Base-by-base conservation (phyloP, 176 grass and related monocot genomes). In the Avena atlantica region DNA sequence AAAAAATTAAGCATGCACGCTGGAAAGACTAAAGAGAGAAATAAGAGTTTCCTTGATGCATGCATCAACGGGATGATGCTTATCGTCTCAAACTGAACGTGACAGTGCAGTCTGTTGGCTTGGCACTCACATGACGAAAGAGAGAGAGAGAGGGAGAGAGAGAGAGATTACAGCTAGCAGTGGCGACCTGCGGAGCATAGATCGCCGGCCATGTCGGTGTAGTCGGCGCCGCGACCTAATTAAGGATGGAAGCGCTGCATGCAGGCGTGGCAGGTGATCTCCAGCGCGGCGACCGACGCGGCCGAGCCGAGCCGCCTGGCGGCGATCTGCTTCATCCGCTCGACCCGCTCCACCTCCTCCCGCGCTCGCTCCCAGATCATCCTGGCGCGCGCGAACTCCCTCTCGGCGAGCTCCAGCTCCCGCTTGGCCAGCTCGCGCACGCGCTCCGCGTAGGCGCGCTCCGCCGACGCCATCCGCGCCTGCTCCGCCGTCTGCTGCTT, bases 221-320 rank as follows among this genome's bases (percentile, higher is more conserved):
- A 15, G 7, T 45, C 40, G n/a, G 21, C 1, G 0, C 0, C 40
- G 40, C 76, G 48, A 76, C 48, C 47, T 53, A 76, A 27, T 76
- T 94, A 99, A 11, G 94, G 92, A 25, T 90, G 88, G 87, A 99
- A 97, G 75, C 89, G 80, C 87, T 97, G 97, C 89, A 90, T 92
- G 80, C 97, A 99, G 90, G 94, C 83, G 64, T 94, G 91, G 88
- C 97, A 99, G 83, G 97, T 95, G 92, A 99, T 99, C 92, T 97
- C 97, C 44, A 96, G 79, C 82, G 88, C 90, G 37, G 97, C 76
- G 9, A 90, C 66, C 49, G 89, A 87, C 25, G 89, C 90, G 61
- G 95, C 78, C 20, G 91, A 57, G 50, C 83, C 87, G 55, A 93
- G 90, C 61, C 92, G 89, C 23, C 92, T 57, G 2, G 92, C 89